Base-by-base conservation (phyloP, 2,329 filamentous ascomycete genomes). In the Penicillium paneum region DNA sequence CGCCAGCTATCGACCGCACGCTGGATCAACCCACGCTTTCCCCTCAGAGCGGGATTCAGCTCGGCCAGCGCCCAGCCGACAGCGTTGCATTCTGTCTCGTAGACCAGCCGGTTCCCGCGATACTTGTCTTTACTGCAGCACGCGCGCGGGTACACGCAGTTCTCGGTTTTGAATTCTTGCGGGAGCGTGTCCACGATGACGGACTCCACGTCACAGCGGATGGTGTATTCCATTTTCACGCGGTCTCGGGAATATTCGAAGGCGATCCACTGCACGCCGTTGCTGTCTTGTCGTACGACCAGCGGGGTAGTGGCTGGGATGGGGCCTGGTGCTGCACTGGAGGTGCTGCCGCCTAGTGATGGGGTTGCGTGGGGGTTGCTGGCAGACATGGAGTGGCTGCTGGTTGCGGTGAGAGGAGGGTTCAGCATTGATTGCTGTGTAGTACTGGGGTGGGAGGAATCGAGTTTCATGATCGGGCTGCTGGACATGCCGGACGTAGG, bases 201-300 rank as follows among this genome's bases (percentile, higher is more conserved):
- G 0, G 92, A 97, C 76, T 97, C 94, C 19, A 97, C 94, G 66
- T 97, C 94, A 72, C 94, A 97, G 49, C 94, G 88, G 67, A 99
- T 99, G 1, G 92, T 97, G 76, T 99, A 99, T 75, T 97, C 92
- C 91, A 97, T 96, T 84, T 99, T 99, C 63, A 97, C 92, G 42
- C 93, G 83, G 70, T 99, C 93, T 57, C 93, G 86, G 11, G 93
- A 97, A 72, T 99, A 99, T 73, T 99, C 94, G 59, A 97, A 99
- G 0, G 91, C 91, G 67, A 97, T 97, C 94, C 94, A 97, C 74
- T 97, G 94, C 7, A 97, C 93, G 8, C 94, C 94, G 63, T 96
- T 97, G 68, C 90, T 89, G 67, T 97, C 94, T 74, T 97, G 93
- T 62, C 92, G 82, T 24, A 97, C 93, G 8, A 97, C 92, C 8